These are phyloP conservation scores for Claviceps maximensis DNA, from an alignment of 2,329 filamentous ascomycete genomes.

Conservation along the genomic window DNA sequence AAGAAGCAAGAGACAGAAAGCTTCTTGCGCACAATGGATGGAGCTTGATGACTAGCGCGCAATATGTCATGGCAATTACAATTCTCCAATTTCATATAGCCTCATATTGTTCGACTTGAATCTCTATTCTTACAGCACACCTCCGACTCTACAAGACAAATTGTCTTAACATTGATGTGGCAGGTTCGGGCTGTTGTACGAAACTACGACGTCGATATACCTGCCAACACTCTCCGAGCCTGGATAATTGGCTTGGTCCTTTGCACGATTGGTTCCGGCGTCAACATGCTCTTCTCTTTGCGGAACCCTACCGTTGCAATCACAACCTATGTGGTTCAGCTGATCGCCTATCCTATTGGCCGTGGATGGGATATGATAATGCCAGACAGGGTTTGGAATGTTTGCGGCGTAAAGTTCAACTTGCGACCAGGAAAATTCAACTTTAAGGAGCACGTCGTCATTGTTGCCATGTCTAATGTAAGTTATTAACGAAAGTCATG, in stretches of 20 bases:
- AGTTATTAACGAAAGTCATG: conserved; percentile 13
- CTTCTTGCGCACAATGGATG: background rate
- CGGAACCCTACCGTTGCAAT: conserved; percentile 46
- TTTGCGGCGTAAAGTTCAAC: conserved; percentile 42
- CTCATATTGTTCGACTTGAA: background rate
- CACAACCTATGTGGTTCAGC: conserved; percentile 48
- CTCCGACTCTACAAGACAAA: no score
- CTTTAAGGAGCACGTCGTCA: conserved; percentile 48
- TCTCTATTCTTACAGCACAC: no score
- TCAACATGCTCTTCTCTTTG: conserved; percentile 48
- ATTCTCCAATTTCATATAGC: no score
- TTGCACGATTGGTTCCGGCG: conserved; percentile 46
- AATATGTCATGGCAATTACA: background rate
- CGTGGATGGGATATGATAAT: conserved; percentile 41
- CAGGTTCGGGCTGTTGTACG: conserved; percentile 52
- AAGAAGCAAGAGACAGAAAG: no score
- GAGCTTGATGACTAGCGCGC: background rate
- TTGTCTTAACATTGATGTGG: background rate
- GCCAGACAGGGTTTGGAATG: conserved; percentile 36
- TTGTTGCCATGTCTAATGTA: conserved; percentile 52
- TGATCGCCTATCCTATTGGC: conserved; percentile 47
- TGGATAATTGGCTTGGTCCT: conserved; percentile 50
- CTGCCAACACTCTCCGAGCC: conserved; percentile 51
- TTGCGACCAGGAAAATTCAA: conserved; percentile 45
- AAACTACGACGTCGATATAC: conserved; percentile 51